phyloP scores from a whole-genome alignment of 129 eudicot genomes.

The Lonicera japonica region DNA sequence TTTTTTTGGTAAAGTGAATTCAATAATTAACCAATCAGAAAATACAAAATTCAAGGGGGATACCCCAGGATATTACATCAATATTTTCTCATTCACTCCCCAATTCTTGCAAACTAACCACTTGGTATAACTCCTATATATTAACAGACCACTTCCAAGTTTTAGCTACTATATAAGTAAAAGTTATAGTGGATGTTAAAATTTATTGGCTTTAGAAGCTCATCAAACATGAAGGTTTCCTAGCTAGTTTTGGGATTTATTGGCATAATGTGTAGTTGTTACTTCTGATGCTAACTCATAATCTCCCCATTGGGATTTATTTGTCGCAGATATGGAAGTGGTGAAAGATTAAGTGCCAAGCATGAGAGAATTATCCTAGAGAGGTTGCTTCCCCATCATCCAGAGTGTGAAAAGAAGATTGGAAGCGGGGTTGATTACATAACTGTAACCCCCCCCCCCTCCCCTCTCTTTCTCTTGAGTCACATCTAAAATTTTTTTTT shows the following conservation, averaged over 20 bases:
- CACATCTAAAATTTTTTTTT: background rate
- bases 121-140: no score
- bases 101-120: no score
- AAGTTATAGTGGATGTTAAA: no score
- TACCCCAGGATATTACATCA: no score
- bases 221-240: background rate
- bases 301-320: constrained; percentile 11
- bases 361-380: constrained; percentile 74
- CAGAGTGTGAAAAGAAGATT: constrained; percentile 76
- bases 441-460: constrained; percentile 50
- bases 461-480: constrained; percentile 13
- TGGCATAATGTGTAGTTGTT: background rate
- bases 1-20: no score
- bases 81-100: no score
- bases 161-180: no score
- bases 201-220: no score
- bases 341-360: constrained; percentile 74
- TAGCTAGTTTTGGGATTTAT: background rate
- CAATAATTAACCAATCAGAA: no score
- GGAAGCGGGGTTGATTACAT: constrained; percentile 86
- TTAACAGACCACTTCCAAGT: no score
- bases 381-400: constrained; percentile 91
- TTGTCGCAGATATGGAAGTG: constrained; percentile 62
- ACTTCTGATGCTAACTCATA: background rate
- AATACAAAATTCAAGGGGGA: no score